Percentiles rank a stretch among this genome's conserved stretches.
These are phyloP conservation scores for Mycothermus thermophilus DNA, from an alignment of 495 filamentous ascomycete genomes.

Conservation along the genomic window DNA sequence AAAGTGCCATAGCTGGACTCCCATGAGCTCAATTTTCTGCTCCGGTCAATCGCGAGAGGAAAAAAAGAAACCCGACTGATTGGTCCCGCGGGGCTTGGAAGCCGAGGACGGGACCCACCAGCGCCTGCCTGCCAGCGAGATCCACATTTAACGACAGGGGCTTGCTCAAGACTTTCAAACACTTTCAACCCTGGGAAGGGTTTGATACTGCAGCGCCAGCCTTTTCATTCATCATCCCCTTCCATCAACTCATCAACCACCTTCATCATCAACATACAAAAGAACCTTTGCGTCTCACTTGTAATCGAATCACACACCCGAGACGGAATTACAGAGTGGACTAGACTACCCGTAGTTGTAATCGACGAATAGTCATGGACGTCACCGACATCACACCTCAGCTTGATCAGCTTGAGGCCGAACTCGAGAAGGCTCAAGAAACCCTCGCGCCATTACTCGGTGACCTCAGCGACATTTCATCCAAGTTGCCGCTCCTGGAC, in stretches of 20 bases:
- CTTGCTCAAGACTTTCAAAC: too few relatives aligned
- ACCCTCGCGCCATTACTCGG: conserved; percentile 50
- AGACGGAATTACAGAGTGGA: too few relatives aligned
- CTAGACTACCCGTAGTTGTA: too few relatives aligned
- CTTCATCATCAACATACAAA: background rate
- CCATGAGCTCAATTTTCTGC: conserved; percentile 1
- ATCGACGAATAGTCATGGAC: conserved; percentile 31
- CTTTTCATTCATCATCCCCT: too few relatives aligned
- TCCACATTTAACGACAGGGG: too few relatives aligned
- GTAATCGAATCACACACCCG: too few relatives aligned
- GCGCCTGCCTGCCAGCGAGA: too few relatives aligned
- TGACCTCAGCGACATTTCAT: conserved; percentile 50
- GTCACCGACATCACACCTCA: conserved; percentile 33
- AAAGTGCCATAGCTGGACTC: background rate
- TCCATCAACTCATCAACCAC: too few relatives aligned
- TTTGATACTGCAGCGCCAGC: too few relatives aligned
- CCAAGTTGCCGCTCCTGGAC: conserved; percentile 78
- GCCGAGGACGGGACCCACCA: background rate
- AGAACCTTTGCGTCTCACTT: too few relatives aligned
- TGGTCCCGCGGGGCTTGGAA: background rate
- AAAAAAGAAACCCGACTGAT: conserved; percentile 2
- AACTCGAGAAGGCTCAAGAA: conserved; percentile 66
- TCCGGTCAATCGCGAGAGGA: background rate
- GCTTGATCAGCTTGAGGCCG: conserved; percentile 58
- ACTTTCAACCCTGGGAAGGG: too few relatives aligned